Evolutionary conservation across 78 protist species (phyloP).

Genomic region (Bigelowiella natans): DNA sequence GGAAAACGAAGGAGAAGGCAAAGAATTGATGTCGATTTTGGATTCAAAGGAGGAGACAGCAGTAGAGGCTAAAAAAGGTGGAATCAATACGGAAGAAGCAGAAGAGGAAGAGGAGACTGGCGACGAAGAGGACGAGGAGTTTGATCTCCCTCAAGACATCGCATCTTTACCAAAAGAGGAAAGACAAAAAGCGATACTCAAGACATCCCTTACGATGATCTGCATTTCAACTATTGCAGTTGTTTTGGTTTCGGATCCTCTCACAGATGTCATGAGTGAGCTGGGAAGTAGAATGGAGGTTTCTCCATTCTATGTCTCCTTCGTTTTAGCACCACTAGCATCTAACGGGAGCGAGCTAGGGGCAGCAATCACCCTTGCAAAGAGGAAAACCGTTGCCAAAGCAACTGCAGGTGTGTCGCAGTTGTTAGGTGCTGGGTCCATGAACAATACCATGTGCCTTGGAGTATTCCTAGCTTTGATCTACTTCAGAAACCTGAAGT

Average conservation of each 20-base stretch:
- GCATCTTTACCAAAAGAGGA: background rate
- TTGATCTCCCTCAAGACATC: constrained; percentile 30
- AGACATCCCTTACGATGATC: constrained; percentile 41
- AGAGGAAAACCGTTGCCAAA: constrained; percentile 37
- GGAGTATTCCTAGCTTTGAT: constrained; percentile 4
- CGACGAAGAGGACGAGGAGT: constrained; percentile 44
- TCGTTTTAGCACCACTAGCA: constrained; percentile 58
- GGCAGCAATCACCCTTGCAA: constrained; percentile 46
- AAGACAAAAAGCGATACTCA: background rate
- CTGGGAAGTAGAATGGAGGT: too few relatives aligned
- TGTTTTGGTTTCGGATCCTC: constrained; percentile 69
- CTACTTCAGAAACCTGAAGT: constrained; percentile 19
- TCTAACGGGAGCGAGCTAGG: constrained; percentile 61
- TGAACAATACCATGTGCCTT: background rate
- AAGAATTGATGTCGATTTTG: constrained; percentile 24
- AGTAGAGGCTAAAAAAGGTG: too few relatives aligned
- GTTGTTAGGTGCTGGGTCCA: background rate
- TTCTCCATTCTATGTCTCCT: constrained; percentile 56
- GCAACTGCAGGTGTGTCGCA: background rate
- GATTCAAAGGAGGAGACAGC: too few relatives aligned
- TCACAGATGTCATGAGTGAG: constrained; percentile 33
- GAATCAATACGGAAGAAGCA: background rate
- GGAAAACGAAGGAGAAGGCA: too few relatives aligned
- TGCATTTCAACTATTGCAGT: constrained; percentile 46
- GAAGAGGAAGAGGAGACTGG: constrained; percentile 6